These are phyloP conservation scores for Termitomyces sp. DNA, from an alignment of 768 basidiomycete species.

Conservation along the genomic window DNA sequence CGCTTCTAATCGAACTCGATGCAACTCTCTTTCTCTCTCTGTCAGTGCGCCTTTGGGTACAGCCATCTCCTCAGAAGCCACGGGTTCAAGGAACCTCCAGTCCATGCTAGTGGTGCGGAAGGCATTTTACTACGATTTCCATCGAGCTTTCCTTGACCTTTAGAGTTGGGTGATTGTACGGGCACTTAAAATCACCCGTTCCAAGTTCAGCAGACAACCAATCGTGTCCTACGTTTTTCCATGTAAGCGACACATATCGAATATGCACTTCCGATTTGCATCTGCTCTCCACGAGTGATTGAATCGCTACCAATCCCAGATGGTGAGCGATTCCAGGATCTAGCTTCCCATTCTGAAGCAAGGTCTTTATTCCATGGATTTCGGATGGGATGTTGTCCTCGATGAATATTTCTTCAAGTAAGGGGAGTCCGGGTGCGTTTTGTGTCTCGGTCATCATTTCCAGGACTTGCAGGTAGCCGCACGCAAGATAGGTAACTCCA, in stretches of 20 bases:
- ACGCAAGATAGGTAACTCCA: background rate
- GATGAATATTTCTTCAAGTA: background rate
- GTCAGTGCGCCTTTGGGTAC: background rate
- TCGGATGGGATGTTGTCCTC: background rate
- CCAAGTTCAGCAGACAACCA: background rate
- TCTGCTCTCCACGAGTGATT: background rate
- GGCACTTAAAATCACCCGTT: background rate
- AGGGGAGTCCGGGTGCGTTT: background rate
- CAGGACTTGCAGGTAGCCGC: background rate
- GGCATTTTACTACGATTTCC: background rate
- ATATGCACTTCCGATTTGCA: background rate
- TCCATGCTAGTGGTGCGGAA: background rate
- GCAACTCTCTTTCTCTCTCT: background rate
- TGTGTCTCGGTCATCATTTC: background rate
- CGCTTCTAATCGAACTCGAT: background rate
- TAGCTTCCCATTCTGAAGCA: background rate
- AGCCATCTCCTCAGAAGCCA: background rate
- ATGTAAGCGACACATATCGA: background rate
- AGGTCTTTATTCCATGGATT: background rate
- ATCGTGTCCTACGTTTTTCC: background rate
- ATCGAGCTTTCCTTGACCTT: background rate
- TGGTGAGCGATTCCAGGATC: background rate
- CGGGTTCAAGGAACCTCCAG: background rate
- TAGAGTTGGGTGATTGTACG: background rate
- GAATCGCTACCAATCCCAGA: background rate